Evolutionary conservation across 2,329 filamentous ascomycete genomes (phyloP).

Genomic region (Colletotrichum somersetense): DNA sequence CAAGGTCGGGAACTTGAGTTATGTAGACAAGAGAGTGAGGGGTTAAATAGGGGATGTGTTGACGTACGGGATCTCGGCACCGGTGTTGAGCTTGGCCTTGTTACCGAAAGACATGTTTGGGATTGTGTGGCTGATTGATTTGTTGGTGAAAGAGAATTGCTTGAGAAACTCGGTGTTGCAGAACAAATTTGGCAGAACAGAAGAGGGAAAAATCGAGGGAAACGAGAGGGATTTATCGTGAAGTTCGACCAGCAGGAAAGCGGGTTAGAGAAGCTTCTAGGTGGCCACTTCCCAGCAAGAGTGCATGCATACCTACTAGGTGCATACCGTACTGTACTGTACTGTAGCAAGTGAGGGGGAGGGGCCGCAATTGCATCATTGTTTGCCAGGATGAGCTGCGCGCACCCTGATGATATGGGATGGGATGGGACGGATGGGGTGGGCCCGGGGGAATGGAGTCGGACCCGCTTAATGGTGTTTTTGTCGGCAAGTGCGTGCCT

Average conservation of each 20-base stretch:
- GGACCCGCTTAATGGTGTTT: conserved; percentile 30
- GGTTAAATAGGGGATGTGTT: neutral
- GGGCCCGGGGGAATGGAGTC: neutral
- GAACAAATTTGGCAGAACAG: neutral
- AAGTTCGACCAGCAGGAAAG: neutral
- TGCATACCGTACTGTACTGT: too few species aligned
- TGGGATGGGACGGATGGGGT: too few species aligned
- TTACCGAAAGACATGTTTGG: conserved; percentile 66
- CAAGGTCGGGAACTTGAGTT: conserved; percentile 55
- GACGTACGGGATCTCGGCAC: conserved; percentile 70
- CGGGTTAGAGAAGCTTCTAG: neutral
- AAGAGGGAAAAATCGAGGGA: neutral
- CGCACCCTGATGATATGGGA: conserved; percentile 26
- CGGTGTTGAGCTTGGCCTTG: conserved; percentile 72
- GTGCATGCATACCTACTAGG: too few species aligned
- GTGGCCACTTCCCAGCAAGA: conserved; percentile 16
- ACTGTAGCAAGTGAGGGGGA: conserved; percentile 27
- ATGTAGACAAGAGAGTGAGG: conserved; percentile 46
- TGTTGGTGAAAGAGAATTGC: neutral
- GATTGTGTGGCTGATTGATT: neutral
- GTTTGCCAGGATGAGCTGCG: conserved; percentile 40
- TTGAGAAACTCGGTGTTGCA: neutral
- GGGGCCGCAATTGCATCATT: conserved; percentile 37
- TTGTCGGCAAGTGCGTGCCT: too few species aligned
- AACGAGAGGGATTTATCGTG: neutral